phyloP scores from a whole-genome alignment of 345 rosid genomes.

The Draba incana region DNA sequence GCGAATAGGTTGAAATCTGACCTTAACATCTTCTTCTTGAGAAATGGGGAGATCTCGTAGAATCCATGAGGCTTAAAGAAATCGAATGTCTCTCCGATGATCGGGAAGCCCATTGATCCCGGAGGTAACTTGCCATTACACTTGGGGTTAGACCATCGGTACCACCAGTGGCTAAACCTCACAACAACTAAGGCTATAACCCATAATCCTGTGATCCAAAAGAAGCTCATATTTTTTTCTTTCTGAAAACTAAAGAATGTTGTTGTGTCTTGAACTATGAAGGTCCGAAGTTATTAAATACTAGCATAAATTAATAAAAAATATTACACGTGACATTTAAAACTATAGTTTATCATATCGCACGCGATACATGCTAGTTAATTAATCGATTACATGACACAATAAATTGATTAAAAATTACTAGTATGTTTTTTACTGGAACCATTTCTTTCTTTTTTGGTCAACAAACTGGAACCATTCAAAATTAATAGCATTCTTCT shows the following conservation, averaged over 20 bases:
- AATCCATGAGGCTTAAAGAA: slow-evolving; percentile 26
- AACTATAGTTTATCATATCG: no score
- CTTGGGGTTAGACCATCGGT: slow-evolving; percentile 37
- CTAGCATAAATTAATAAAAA: no score
- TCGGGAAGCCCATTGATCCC: slow-evolving; percentile 39
- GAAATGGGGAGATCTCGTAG: slow-evolving; percentile 35
- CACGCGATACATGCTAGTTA: no score
- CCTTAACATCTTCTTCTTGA: slow-evolving; percentile 31
- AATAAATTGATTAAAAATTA: no score
- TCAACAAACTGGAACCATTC: no score
- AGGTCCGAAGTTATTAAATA: no score
- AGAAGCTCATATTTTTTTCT: not conserved
- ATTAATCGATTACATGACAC: no score
- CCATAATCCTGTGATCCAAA: not conserved
- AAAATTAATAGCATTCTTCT: no score
- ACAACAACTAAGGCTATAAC: not conserved
- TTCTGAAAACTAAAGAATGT: no score
- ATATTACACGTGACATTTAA: no score
- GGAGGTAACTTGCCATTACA: slow-evolving; percentile 42
- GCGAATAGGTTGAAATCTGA: not conserved
- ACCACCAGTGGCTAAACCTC: slow-evolving; percentile 35
- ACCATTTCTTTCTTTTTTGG: no score
- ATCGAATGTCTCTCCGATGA: slow-evolving; percentile 38
- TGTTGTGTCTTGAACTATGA: not conserved
- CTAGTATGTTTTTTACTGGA: no score